These are phyloP conservation scores for Leccinum insigne DNA, from an alignment of 1,284 basidiomycete genomes.

Conservation along the genomic window DNA sequence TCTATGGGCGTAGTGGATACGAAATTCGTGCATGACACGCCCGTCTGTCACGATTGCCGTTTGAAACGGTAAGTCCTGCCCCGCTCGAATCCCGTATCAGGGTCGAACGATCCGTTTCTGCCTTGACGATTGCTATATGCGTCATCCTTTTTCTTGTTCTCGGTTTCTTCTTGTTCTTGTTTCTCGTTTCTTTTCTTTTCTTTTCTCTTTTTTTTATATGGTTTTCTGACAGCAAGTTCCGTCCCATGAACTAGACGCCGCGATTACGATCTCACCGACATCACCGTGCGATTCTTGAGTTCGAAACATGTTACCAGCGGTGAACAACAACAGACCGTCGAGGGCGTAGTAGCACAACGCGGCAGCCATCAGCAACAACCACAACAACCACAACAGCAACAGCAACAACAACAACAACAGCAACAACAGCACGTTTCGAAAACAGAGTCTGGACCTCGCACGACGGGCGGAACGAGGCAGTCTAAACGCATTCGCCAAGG, in stretches of 20 bases:
- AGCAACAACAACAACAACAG: background rate
- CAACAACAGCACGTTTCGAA: slow-evolving; percentile 19
- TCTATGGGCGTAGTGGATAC: slow-evolving; percentile 28
- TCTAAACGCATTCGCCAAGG: slow-evolving; percentile 66
- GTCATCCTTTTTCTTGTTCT: slow-evolving; percentile 8
- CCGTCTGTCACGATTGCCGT: slow-evolving; percentile 64
- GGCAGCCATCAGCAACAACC: slow-evolving; percentile 13
- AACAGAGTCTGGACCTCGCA: slow-evolving; percentile 27
- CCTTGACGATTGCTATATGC: slow-evolving; percentile 4
- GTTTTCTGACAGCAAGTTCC: slow-evolving; percentile 18
- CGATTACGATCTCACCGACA: slow-evolving; percentile 51
- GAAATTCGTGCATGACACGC: slow-evolving; percentile 47
- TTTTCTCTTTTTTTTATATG: background rate
- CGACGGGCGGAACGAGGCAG: slow-evolving; percentile 45
- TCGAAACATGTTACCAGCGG: slow-evolving; percentile 22
- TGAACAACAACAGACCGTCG: slow-evolving; percentile 22
- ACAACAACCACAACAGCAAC: background rate
- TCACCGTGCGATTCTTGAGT: slow-evolving; percentile 45
- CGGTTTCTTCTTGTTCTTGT: background rate
- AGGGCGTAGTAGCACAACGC: slow-evolving; percentile 20
- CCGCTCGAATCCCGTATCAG: slow-evolving; percentile 15
- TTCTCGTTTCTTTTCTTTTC: slow-evolving; percentile 9
- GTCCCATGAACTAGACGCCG: slow-evolving; percentile 39
- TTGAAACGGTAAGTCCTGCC: slow-evolving; percentile 48
- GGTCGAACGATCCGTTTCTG: slow-evolving; percentile 9